Evolutionary conservation across 495 filamentous ascomycete species (phyloP).

Genomic region (Clavariopsis aquatica): DNA sequence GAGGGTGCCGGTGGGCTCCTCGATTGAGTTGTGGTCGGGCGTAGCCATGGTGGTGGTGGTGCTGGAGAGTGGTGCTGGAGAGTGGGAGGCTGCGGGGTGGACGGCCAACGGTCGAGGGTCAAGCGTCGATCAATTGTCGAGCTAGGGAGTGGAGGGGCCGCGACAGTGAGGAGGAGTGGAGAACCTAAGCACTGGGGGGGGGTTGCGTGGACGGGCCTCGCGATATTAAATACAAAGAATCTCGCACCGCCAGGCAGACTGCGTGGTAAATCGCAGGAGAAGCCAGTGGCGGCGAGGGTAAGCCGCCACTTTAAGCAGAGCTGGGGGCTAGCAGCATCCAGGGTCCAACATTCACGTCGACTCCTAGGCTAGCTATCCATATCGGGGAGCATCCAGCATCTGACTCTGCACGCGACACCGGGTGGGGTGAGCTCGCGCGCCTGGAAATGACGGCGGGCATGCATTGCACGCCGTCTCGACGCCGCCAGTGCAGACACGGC

Average conservation of each 20-base stretch:
- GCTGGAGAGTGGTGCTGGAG: no score
- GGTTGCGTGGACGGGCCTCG: not conserved
- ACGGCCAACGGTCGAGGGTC: not conserved
- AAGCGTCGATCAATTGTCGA: not conserved
- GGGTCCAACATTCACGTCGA: slow-evolving; percentile 13
- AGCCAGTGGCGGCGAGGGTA: slow-evolving; percentile 4
- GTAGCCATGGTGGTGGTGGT: no score
- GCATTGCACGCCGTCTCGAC: slow-evolving; percentile 3
- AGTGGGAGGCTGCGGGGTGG: not conserved
- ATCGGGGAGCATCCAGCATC: slow-evolving; percentile 2
- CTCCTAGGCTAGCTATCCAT: slow-evolving; percentile 6
- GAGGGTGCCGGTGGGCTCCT: slow-evolving; percentile 38
- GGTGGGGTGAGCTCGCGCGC: slow-evolving; percentile 4
- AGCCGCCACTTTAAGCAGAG: slow-evolving; percentile 19
- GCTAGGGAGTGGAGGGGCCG: not conserved
- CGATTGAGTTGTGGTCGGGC: slow-evolving; percentile 35
- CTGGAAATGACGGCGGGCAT: slow-evolving; percentile 6
- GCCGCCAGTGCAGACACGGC: slow-evolving; percentile 5
- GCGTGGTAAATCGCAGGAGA: not conserved
- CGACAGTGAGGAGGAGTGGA: not conserved
- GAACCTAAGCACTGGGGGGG: not conserved
- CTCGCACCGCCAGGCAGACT: not conserved
- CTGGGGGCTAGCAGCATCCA: slow-evolving; percentile 9
- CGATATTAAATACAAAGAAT: slow-evolving; percentile 14
- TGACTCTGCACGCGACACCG: slow-evolving; percentile 28